Base-by-base conservation (phyloP, 495 filamentous ascomycete genomes). In the Neurospora sublineolata region DNA sequence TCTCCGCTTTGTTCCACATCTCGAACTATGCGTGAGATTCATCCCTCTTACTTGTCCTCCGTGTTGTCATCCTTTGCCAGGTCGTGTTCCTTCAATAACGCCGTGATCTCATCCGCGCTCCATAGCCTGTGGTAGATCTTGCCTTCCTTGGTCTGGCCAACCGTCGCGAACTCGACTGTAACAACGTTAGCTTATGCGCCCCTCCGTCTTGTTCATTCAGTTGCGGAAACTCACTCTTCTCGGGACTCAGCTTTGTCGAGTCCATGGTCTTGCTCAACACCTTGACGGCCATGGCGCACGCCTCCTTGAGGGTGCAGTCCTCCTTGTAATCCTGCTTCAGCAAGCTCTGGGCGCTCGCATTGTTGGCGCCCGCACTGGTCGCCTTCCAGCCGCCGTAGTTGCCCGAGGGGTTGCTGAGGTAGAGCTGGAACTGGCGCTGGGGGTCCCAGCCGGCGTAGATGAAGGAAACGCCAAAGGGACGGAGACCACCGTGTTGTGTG, bases 241-340 rank as follows among this genome's bases (percentile, higher is more conserved):
- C 94, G 78, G 94, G 97, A 86, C 93, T 97, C 77, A 99, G 82
- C 86, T 97, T 98, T 7, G 95, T 97, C 52, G 93, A 94, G 82
- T 99, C 95, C 96, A 99, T 99, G 4, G 95, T 99, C 89, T 99
- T 99, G 87, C 94, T 97, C 74, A 99, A 83, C 70, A 98, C 95
- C 88, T 99, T 99, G 76, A 99, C 94, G 27, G 95, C 95, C 88
- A 97, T 90, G 46, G 89, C 94, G 83, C 95, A 98, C 8, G 95
- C 95, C 85, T 98, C 94, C 86, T 97, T 93, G 79, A 99, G 82
- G 74, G 92, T 89, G 78, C 92, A 97, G 75, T 97, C 93, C 83
- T 98, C 95, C 87, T 98, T 97, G 84, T 98, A 99, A 81, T 99
- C 95, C 81, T 99, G 95, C 88, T 99, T 99, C 80, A 99, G 83